A percentile compares a stretch with the other conserved stretches of the same genome.
Evolutionary conservation across 257 asterid species (phyloP).

Genomic region (Vinca minor): DNA sequence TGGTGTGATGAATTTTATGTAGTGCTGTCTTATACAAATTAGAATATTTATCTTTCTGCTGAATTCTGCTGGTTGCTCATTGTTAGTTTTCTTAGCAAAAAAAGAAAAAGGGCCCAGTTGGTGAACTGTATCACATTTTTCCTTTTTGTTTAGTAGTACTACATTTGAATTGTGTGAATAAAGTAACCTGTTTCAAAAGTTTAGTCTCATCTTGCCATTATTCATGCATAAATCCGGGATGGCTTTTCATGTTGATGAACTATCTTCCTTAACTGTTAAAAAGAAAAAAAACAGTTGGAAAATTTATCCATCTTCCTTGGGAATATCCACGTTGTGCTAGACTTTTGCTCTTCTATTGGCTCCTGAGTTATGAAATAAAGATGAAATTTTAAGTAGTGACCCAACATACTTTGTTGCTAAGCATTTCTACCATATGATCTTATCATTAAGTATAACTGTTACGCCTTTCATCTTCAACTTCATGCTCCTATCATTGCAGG

Average conservation of each 20-base stretch:
- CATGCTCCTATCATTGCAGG: constrained; percentile 38
- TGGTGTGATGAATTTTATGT: not conserved
- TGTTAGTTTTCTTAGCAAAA: not conserved
- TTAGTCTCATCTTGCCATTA: not conserved
- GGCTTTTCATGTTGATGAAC: not conserved
- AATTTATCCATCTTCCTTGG: not conserved
- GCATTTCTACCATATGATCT: not conserved
- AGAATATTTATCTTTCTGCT: not conserved
- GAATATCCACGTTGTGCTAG: not conserved
- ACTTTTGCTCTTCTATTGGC: not conserved
- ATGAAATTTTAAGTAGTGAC: not conserved
- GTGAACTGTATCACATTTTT: not conserved
- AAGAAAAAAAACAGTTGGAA: not conserved
- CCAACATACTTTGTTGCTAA: not conserved
- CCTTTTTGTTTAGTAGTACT: not conserved
- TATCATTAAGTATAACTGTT: not conserved
- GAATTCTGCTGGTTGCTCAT: not conserved
- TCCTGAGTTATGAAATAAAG: not conserved
- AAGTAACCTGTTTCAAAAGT: not conserved
- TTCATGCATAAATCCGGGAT: not conserved
- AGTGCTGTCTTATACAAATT: not conserved
- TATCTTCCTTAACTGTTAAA: too few relatives aligned
- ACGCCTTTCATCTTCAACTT: not conserved
- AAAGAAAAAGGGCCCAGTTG: not conserved
- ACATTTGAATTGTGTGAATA: not conserved